These are phyloP conservation scores for Penicillium verrucosum DNA, from an alignment of 2,329 filamentous ascomycete species.

Conservation along the genomic window DNA sequence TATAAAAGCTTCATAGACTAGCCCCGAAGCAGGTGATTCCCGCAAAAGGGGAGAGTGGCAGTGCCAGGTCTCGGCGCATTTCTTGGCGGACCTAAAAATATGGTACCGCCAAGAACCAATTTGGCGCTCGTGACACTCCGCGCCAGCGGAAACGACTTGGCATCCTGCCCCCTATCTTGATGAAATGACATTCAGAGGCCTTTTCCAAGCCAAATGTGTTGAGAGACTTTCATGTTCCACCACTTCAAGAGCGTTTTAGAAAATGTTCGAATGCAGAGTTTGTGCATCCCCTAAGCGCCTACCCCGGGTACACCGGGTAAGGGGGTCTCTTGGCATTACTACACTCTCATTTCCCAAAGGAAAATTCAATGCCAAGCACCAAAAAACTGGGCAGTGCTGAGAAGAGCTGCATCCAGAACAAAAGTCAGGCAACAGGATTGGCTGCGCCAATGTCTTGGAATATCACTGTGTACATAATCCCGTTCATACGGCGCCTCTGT, in stretches of 20 bases:
- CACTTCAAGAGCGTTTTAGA: neutral
- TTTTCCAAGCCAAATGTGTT: neutral
- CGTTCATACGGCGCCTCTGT: neutral
- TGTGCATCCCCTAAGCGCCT: neutral
- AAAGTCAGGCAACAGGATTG: constrained; percentile 8
- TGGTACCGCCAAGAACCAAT: neutral
- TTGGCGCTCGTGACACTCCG: neutral
- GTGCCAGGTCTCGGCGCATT: neutral
- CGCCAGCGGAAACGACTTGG: constrained; percentile 6
- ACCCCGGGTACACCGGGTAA: constrained; percentile 1
- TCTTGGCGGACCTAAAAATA: constrained; percentile 6
- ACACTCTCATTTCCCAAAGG: neutral
- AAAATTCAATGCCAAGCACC: neutral
- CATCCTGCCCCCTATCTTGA: neutral
- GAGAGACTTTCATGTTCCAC: too few species aligned
- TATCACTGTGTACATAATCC: neutral
- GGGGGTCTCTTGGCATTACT: constrained; percentile 7
- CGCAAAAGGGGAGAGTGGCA: neutral
- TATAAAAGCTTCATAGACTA: neutral
- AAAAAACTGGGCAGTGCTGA: constrained; percentile 6
- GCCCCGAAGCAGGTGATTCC: neutral
- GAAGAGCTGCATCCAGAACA: neutral
- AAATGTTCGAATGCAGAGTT: neutral
- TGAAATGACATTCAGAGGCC: neutral
- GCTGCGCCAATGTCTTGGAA: constrained; percentile 5